Percentiles rank a stretch among this genome's conserved stretches.
Conservation (phyloP, 495 filamentous ascomycete species). For the Penicillium salamii region DNA sequence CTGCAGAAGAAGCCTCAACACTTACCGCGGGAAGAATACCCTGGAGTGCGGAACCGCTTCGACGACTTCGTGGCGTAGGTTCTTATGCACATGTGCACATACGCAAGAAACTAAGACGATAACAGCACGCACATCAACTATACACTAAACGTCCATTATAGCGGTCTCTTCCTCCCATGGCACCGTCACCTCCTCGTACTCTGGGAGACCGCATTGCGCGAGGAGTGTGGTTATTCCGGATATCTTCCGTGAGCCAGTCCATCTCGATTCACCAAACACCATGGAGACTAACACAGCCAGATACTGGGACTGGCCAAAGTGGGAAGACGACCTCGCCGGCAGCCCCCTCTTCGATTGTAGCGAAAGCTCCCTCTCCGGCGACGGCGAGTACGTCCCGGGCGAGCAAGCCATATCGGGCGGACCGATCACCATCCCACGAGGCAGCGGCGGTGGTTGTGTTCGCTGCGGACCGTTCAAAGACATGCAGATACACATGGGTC, state of each 20-base stretch:
- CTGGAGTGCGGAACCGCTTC: slow-evolving; percentile 47
- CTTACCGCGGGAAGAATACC: slow-evolving; percentile 37
- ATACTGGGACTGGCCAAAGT: slow-evolving; percentile 54
- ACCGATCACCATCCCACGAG: slow-evolving; percentile 33
- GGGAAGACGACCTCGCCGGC: slow-evolving; percentile 27
- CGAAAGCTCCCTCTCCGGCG: slow-evolving; percentile 40
- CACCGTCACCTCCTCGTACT: slow-evolving; percentile 61
- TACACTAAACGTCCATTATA: slow-evolving; percentile 35
- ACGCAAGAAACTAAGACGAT: neutral
- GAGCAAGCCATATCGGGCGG: slow-evolving; percentile 20
- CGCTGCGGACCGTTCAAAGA: slow-evolving; percentile 55
- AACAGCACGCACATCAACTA: slow-evolving; percentile 49
- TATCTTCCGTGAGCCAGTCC: slow-evolving; percentile 30
- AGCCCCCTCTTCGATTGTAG: slow-evolving; percentile 49
- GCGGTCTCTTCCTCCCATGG: slow-evolving; percentile 58
- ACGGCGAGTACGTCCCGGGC: slow-evolving; percentile 41
- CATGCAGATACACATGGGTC: slow-evolving; percentile 47
- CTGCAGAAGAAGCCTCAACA: slow-evolving; percentile 42
- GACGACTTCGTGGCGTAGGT: slow-evolving; percentile 57
- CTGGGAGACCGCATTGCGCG: slow-evolving; percentile 61
- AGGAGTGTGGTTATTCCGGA: slow-evolving; percentile 67
- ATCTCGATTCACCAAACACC: neutral
- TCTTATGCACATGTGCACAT: neutral
- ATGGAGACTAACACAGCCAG: slow-evolving; percentile 11
- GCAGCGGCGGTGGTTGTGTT: slow-evolving; percentile 64